Evolutionary conservation across 305 asterid species (phyloP).

Genomic region (Fraxinus sp.): DNA sequence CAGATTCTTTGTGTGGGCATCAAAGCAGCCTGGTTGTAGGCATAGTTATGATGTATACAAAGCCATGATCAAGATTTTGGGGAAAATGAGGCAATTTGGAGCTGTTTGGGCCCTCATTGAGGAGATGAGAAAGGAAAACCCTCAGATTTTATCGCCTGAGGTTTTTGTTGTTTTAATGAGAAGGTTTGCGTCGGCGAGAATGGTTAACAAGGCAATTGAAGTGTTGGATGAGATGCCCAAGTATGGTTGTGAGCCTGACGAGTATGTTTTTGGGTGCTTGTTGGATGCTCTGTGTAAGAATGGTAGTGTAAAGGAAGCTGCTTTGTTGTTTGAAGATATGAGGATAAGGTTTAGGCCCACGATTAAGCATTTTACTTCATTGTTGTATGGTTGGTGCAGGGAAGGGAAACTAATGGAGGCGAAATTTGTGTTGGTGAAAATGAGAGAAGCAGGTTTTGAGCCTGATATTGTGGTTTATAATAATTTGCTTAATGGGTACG

Average conservation of each 20-base stretch:
- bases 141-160: conserved; percentile 62
- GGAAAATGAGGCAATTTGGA: conserved; percentile 93
- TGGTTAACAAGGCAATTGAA: conserved; percentile 89
- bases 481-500: conserved; percentile 75
- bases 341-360: conserved; percentile 61
- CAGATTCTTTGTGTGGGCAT: conserved; percentile 79
- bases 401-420: conserved; percentile 92
- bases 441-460: conserved; percentile 90
- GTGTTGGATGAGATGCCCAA: conserved; percentile 94
- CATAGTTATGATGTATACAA: conserved; percentile 74
- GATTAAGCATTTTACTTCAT: conserved; percentile 77
- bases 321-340: conserved; percentile 84
- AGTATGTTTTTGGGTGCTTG: conserved; percentile 81
- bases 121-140: conserved; percentile 85
- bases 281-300: conserved; percentile 90
- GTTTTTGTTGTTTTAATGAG: conserved; percentile 83
- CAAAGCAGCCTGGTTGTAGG: conserved; percentile 72
- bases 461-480: conserved; percentile 93
- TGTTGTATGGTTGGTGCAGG: conserved; percentile 88
- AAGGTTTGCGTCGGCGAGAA: conserved; percentile 82
- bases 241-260: conserved; percentile 87
- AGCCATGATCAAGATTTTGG: conserved; percentile 71
- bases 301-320: conserved; percentile 87
- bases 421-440: conserved; percentile 67
- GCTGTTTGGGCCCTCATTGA: conserved; percentile 96